A percentile compares a stretch with the other conserved stretches of the same genome.
Conservation (phyloP, 2,329 filamentous ascomycete species). For the Pseudogymnoascus sp. region DNA sequence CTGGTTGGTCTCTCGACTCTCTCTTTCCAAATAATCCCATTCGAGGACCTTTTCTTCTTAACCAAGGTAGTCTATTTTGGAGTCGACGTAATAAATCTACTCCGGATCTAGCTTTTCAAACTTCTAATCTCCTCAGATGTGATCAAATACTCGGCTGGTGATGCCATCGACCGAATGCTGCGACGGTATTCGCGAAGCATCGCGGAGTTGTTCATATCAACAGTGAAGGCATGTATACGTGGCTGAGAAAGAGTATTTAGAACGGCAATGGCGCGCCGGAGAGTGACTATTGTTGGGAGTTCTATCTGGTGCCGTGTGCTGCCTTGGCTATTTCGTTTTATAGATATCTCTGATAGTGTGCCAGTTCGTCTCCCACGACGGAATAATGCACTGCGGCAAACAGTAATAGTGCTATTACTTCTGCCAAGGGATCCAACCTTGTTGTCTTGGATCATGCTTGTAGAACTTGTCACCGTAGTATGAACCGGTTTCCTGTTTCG, state of each 20-base stretch:
- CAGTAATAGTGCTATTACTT: neutral
- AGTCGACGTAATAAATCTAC: neutral
- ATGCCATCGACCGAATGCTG: constrained; percentile 2
- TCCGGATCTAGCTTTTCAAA: neutral
- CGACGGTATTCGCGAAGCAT: neutral
- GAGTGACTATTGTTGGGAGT: constrained; percentile 1
- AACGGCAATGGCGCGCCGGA: neutral
- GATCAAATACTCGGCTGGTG: neutral
- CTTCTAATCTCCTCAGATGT: neutral
- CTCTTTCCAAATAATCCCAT: neutral
- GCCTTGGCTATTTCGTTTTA: neutral
- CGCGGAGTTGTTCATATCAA: neutral
- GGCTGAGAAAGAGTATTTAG: neutral
- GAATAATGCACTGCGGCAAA: neutral
- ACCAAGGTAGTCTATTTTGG: neutral
- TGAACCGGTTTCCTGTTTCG: neutral
- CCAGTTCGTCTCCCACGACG: neutral
- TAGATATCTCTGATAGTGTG: neutral
- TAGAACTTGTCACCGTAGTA: neutral
- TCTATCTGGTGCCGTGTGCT: neutral
- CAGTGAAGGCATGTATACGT: neutral
- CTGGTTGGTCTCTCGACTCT: neutral
- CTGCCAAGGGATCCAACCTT: neutral
- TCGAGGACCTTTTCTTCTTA: neutral
- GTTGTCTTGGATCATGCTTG: neutral